Evolutionary conservation across 2,329 filamentous ascomycete genomes (phyloP).

Genomic region (Aspergillus transmontanensis): DNA sequence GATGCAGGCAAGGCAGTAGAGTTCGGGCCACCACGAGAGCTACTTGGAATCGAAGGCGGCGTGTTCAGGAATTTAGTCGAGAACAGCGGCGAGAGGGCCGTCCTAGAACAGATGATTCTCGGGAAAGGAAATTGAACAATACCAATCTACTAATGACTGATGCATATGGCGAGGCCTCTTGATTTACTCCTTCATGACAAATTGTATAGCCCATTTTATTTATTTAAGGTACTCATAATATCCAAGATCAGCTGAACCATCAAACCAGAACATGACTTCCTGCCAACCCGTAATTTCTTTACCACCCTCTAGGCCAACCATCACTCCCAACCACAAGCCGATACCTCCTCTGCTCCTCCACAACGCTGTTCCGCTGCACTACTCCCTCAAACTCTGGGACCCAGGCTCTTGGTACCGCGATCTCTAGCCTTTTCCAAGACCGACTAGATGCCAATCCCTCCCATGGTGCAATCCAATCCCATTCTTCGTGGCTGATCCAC

Average conservation of each 20-base stretch:
- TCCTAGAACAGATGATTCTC: conserved; percentile 23
- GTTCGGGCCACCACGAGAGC: conserved; percentile 64
- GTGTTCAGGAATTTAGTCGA: conserved; percentile 62
- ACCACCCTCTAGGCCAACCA: conserved; percentile 11
- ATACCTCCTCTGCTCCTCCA: conserved; percentile 2
- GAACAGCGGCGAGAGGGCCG: conserved; percentile 32
- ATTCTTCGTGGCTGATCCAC: conserved; percentile 6
- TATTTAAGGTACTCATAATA: neutral
- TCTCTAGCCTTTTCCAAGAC: conserved; percentile 10
- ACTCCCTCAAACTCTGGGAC: neutral
- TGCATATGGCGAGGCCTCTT: neutral
- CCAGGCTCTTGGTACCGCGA: conserved; percentile 7
- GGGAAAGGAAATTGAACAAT: conserved; percentile 5
- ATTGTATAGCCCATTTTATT: neutral
- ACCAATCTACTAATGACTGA: neutral
- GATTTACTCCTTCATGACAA: neutral
- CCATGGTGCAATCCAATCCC: conserved; percentile 11
- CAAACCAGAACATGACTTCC: neutral
- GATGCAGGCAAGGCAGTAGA: conserved; percentile 69
- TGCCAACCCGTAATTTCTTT: neutral
- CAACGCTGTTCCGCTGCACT: neutral
- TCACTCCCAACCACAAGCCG: conserved; percentile 8
- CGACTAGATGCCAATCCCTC: conserved; percentile 7
- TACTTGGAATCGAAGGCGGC: conserved; percentile 56
- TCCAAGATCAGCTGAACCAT: neutral